Base-by-base conservation (phyloP, 2,329 filamentous ascomycete species). In the Trichoderma atrobrunneum region DNA sequence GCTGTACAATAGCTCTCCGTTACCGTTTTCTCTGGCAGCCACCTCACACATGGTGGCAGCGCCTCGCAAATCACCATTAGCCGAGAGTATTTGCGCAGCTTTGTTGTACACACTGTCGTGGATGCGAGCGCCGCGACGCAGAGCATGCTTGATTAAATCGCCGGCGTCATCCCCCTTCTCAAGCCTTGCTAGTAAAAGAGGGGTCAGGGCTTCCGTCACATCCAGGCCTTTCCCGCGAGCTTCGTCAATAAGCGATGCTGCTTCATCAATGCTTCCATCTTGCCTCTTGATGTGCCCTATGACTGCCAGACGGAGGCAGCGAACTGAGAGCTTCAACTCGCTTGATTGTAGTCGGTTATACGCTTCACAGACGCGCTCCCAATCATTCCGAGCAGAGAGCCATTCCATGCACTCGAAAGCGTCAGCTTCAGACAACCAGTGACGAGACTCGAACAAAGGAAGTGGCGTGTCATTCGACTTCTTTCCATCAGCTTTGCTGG, bases 261-360 rank as follows among this genome's bases (percentile, higher is more conserved):
- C 85, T 24, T 76, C 61, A 61, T 76, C 72, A 62, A 80, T 72
- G 57, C 78, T 75, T 3, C 76, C 71, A 4, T 76, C 77, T 48
- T 81, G 77, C 18, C 76, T 60, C 18, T 77, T 78, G 65, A 88
- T 75, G 16, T 82, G 79, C 2, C 85, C 85, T 11, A 82, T 75
- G 10, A 88, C 82, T 10, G 84, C 86, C 6, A 87, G 78, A n/a
- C 84, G 82, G 16, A 88, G 79, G 68, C 84, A 86, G 28, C 82
- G 80, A 3, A 76, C 75, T 32, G 81, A 83, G 72, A 80, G 80
- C 1, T 78, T 77, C 75, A 85, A 78, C 21, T 82, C 80, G 5
- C 75, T 76, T 11, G 73, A 74, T 1, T 80, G 59, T 0, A 82
- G 82, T 30, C 76, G 76, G 65, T 77, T 80, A 76, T 87, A 88